A percentile compares a stretch with the other conserved stretches of the same genome.
Evolutionary conservation across 495 filamentous ascomycete species (phyloP).

Genomic region (Lophium mytilinum): DNA sequence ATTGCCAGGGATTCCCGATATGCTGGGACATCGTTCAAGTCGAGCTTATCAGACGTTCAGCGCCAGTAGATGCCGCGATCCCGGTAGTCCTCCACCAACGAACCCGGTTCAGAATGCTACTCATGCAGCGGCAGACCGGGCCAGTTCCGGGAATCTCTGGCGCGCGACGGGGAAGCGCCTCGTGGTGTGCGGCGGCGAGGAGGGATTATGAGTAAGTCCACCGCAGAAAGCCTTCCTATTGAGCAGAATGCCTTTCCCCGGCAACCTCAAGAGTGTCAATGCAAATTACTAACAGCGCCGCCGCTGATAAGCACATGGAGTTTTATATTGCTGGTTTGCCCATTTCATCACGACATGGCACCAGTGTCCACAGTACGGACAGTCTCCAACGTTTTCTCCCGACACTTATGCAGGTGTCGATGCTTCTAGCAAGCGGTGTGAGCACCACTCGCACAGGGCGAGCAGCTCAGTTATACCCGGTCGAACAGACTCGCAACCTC

Average conservation of each 20-base stretch:
- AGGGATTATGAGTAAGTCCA: not conserved
- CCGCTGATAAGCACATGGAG: slow-evolving; percentile 23
- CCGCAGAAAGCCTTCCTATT: slow-evolving; percentile 7
- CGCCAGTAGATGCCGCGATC: not conserved
- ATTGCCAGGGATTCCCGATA: slow-evolving; percentile 19
- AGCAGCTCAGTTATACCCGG: not conserved
- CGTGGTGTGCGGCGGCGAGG: not conserved
- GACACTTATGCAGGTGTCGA: slow-evolving; percentile 12
- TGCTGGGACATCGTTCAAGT: slow-evolving; percentile 16
- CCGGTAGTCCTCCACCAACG: not conserved
- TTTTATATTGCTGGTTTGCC: slow-evolving; percentile 25
- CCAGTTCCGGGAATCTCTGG: not conserved
- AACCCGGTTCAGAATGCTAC: no score
- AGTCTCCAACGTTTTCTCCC: not conserved
- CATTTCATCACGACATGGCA: slow-evolving; percentile 15
- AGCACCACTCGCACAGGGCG: slow-evolving; percentile 6
- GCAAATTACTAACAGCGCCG: slow-evolving; percentile 18
- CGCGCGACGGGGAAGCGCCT: no score
- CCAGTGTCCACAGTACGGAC: slow-evolving; percentile 5
- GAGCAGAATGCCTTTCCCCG: slow-evolving; percentile 10
- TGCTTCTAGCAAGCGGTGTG: slow-evolving; percentile 19
- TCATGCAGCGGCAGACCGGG: not conserved
- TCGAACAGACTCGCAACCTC: not conserved
- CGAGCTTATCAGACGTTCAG: slow-evolving; percentile 21
- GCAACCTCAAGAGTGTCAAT: slow-evolving; percentile 1